Evolutionary conservation across 306 rosid species (phyloP).

Genomic region (Corylus avellana): DNA sequence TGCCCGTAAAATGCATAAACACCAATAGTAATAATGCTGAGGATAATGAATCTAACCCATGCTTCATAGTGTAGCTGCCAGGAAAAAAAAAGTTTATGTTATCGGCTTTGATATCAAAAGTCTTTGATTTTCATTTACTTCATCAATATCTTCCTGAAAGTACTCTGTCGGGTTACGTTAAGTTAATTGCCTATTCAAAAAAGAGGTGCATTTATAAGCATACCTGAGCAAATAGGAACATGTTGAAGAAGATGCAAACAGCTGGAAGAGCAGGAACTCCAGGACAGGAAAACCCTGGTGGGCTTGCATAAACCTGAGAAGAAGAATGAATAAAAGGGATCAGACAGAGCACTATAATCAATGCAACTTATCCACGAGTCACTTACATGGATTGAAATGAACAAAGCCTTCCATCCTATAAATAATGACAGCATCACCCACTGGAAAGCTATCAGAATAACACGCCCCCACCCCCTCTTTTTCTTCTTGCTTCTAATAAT

Average conservation of each 20-base stretch:
- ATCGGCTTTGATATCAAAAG: conserved; percentile 19
- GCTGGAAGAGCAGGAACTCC: conserved; percentile 79
- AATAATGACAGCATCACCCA: neutral
- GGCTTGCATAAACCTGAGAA: conserved; percentile 63
- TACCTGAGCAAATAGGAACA: conserved; percentile 95
- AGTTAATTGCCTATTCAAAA: too few species aligned
- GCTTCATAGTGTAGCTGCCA: conserved; percentile 87
- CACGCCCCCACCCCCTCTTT: too few species aligned
- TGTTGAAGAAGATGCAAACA: conserved; percentile 86
- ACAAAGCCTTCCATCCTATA: neutral
- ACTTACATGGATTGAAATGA: neutral
- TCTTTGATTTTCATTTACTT: conserved; percentile 2
- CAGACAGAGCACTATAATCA: conserved; percentile 24
- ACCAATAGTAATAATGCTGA: conserved; percentile 53
- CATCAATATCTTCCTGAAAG: conserved; percentile 2
- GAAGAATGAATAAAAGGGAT: conserved; percentile 22
- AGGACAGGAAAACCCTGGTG: conserved; percentile 90
- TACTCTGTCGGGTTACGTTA: neutral
- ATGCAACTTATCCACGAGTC: neutral
- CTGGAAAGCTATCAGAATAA: neutral
- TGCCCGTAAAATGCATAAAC: conserved; percentile 90
- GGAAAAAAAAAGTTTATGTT: conserved; percentile 1
- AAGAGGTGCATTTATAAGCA: conserved; percentile 5
- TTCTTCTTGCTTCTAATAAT: neutral
- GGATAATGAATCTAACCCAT: conserved; percentile 84